Base-by-base conservation (phyloP, 192 early-diverging fungal species). In the Linderina pennispora region DNA sequence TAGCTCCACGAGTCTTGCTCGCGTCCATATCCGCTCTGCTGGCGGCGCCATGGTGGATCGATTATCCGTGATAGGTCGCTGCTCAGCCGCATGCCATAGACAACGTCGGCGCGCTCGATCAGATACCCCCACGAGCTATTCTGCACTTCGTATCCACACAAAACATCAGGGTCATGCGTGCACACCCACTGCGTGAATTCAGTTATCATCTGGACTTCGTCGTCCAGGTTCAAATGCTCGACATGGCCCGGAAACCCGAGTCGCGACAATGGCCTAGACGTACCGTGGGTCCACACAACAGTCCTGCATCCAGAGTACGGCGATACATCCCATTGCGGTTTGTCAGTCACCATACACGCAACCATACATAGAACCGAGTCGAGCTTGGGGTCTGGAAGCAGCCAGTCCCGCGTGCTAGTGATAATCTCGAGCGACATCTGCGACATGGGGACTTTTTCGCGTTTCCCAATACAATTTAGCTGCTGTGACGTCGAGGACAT, bases 71-170 rank as follows among this genome's bases (percentile, higher is more conserved):
- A 79, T 0, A 87, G 48, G 19, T 60, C 61, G 16, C 26, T 23
- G 36, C 43, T 40, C 24, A 84, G 55, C 16, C 81, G 66, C 6
- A 74, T 43, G 8, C 58, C 50, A 40, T 76, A 81, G 3, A 43
- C 53, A 19, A 23, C 17, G 26, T 46, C 37, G 3, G 71, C 63
- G 5, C 85, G 77, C 37, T 88, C 82, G 15, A 90, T 58, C 8
- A 89, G 54, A 51, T 89, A 97, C 2, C 94, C 94, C 94, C 92
- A 97, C 0, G 91, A 94, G 8, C 80, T 45, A 16, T 64, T 75
- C 25, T 97, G 84, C 3, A 96, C 52, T 32, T 97, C 92, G 47
- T 88, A 97, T 1, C 94, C 94, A 8, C 82, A 67, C 16, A 96
- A 49, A 36, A 97, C 79, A 48, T 97, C 93, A 0, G 93, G 93